Evolutionary conservation across 257 asterid genomes (phyloP).

Genomic region (Cinchona pubescens): DNA sequence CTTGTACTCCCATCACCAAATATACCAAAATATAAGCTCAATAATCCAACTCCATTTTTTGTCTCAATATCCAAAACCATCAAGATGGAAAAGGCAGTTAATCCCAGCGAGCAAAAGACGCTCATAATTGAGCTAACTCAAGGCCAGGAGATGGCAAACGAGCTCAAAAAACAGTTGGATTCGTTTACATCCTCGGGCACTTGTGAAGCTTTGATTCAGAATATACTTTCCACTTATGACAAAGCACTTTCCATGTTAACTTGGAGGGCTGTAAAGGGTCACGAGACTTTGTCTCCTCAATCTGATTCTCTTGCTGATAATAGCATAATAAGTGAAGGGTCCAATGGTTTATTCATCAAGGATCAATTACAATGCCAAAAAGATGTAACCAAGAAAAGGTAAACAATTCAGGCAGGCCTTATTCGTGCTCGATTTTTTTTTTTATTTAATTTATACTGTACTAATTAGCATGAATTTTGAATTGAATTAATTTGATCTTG

Average conservation of each 20-base stretch:
- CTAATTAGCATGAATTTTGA: too few relatives aligned
- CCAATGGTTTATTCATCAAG: slow-evolving; percentile 24
- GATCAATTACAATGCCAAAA: slow-evolving; percentile 24
- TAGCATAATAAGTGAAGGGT: slow-evolving; percentile 44
- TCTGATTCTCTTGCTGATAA: slow-evolving; percentile 10
- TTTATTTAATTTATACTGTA: too few relatives aligned
- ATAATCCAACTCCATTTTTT: neutral
- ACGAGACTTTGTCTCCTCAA: slow-evolving; percentile 29
- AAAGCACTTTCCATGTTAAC: slow-evolving; percentile 54
- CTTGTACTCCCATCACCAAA: slow-evolving; percentile 8
- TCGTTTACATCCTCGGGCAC: slow-evolving; percentile 24
- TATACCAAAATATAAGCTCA: neutral
- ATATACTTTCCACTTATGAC: slow-evolving; percentile 54
- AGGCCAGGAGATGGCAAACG: slow-evolving; percentile 68
- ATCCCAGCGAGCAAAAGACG: slow-evolving; percentile 25
- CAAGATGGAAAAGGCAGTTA: slow-evolving; percentile 48
- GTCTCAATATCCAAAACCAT: neutral
- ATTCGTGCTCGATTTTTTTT: neutral
- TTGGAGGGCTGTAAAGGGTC: slow-evolving; percentile 25
- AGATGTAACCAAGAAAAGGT: slow-evolving; percentile 48
- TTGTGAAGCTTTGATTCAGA: slow-evolving; percentile 45
- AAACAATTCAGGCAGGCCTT: neutral
- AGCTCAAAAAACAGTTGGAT: slow-evolving; percentile 48
- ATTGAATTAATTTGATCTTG: neutral
- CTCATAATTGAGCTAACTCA: slow-evolving; percentile 48